Percentiles rank a stretch among this genome's conserved stretches.
These are phyloP conservation scores for Senecio squalidus DNA, from an alignment of 140 eudicot species.

Conservation along the genomic window DNA sequence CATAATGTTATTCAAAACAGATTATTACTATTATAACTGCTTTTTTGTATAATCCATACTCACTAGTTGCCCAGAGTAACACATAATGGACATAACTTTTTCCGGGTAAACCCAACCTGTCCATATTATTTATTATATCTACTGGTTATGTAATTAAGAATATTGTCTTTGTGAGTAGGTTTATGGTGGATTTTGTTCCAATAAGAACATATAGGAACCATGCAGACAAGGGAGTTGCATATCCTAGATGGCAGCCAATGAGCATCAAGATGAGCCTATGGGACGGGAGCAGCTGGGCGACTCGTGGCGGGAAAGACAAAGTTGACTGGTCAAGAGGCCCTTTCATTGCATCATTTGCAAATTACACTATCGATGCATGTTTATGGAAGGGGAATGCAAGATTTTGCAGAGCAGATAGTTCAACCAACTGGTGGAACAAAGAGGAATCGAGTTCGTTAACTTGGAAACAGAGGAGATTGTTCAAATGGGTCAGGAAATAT, in stretches of 20 bases:
- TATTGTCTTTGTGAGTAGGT: conserved; percentile 27
- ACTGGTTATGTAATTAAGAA: background rate
- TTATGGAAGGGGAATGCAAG: conserved; percentile 78
- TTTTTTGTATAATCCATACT: too few relatives aligned
- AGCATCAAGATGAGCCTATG: conserved; percentile 58
- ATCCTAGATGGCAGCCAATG: conserved; percentile 85
- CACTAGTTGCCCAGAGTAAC: background rate
- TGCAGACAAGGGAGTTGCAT: conserved; percentile 74
- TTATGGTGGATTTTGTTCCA: conserved; percentile 88
- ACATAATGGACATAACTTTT: background rate
- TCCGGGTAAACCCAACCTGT: background rate
- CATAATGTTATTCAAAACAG: background rate
- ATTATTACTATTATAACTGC: too few relatives aligned
- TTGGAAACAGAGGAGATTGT: conserved; percentile 70
- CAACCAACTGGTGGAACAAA: conserved; percentile 82
- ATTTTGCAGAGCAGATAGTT: conserved; percentile 50
- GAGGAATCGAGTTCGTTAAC: conserved; percentile 48
- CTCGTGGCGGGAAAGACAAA: conserved; percentile 74
- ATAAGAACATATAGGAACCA: conserved; percentile 81
- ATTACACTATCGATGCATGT: conserved; percentile 73
- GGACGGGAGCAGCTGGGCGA: conserved; percentile 82
- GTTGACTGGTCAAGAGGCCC: conserved; percentile 78
- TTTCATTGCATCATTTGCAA: conserved; percentile 56
- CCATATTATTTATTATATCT: background rate
- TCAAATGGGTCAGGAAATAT: conserved; percentile 75